Percentiles rank a stretch among this genome's conserved stretches.
phyloP scores from a whole-genome alignment of 352 stramenopile species.

The Phytophthora idaei region DNA sequence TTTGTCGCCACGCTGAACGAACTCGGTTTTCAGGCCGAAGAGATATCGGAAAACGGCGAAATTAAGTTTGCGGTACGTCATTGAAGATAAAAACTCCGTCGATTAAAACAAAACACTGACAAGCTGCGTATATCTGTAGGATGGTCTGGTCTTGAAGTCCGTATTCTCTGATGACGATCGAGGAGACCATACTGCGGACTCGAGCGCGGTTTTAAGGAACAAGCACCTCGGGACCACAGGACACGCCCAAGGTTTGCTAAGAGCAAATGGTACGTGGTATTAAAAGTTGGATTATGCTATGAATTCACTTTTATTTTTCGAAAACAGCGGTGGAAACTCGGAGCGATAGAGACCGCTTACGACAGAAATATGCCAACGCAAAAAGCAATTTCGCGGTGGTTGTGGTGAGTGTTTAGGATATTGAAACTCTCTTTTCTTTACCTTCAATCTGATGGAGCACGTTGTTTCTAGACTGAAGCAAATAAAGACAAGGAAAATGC shows the following conservation, averaged over 20 bases:
- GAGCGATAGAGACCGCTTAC: constrained; percentile 69
- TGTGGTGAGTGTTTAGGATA: constrained; percentile 40
- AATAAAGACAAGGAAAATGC: constrained; percentile 77
- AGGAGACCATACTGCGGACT: neutral
- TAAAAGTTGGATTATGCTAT: neutral
- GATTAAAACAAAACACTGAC: neutral
- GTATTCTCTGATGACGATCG: constrained; percentile 52
- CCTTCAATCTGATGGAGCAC: neutral
- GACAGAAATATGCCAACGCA: constrained; percentile 79
- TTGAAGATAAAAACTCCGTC: neutral
- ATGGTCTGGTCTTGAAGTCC: constrained; percentile 69
- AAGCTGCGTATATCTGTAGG: constrained; percentile 34
- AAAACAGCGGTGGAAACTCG: constrained; percentile 48
- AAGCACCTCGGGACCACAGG: constrained; percentile 7
- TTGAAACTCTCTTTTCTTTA: too few species aligned
- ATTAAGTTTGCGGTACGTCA: constrained; percentile 78
- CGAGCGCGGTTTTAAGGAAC: constrained; percentile 15
- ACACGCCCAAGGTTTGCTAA: constrained; percentile 26
- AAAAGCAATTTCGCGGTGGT: constrained; percentile 81
- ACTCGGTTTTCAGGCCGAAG: constrained; percentile 80
- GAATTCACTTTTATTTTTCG: neutral
- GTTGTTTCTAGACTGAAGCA: constrained; percentile 56
- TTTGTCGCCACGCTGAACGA: constrained; percentile 76
- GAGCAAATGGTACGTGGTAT: constrained; percentile 24
- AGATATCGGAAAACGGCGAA: constrained; percentile 76